Evolutionary conservation across 805 yeast genomes (phyloP).

Genomic region (Grigorovia jiainica): DNA sequence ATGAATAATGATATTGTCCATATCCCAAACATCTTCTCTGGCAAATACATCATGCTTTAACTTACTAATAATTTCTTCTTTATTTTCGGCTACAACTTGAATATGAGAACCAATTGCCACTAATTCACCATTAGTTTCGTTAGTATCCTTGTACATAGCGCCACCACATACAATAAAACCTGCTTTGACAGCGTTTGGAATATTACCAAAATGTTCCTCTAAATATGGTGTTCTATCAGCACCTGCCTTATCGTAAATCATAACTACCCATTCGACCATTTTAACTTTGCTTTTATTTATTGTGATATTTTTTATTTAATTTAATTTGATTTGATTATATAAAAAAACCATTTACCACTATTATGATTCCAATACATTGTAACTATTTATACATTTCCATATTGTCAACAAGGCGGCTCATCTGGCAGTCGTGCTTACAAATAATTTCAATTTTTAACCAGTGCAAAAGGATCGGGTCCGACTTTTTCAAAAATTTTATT

Average conservation of each 20-base stretch:
- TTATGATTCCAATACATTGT: too few relatives aligned
- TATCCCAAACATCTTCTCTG: constrained; percentile 66
- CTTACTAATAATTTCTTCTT: constrained; percentile 55
- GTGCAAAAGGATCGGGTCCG: not conserved
- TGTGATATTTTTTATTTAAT: too few relatives aligned
- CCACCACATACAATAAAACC: constrained; percentile 44
- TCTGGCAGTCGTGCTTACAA: too few relatives aligned
- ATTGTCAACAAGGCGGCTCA: too few relatives aligned
- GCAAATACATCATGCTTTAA: constrained; percentile 56
- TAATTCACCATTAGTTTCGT: constrained; percentile 32
- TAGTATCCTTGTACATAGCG: constrained; percentile 40
- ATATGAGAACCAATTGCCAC: constrained; percentile 61
- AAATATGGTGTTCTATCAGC: constrained; percentile 45
- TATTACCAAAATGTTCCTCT: constrained; percentile 41
- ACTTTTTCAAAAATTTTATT: not conserved
- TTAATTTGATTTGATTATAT: too few relatives aligned
- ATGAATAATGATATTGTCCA: constrained; percentile 48
- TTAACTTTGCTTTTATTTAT: constrained; percentile 11
- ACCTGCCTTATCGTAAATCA: constrained; percentile 61
- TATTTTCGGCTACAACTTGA: constrained; percentile 53
- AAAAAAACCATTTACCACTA: too few relatives aligned
- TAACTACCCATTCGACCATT: constrained; percentile 56
- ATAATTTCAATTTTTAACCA: not conserved
- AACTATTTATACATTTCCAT: too few relatives aligned
- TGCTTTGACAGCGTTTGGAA: constrained; percentile 34